Evolutionary conservation across 305 asterid genomes (phyloP).

Genomic region (Rubia balearica): DNA sequence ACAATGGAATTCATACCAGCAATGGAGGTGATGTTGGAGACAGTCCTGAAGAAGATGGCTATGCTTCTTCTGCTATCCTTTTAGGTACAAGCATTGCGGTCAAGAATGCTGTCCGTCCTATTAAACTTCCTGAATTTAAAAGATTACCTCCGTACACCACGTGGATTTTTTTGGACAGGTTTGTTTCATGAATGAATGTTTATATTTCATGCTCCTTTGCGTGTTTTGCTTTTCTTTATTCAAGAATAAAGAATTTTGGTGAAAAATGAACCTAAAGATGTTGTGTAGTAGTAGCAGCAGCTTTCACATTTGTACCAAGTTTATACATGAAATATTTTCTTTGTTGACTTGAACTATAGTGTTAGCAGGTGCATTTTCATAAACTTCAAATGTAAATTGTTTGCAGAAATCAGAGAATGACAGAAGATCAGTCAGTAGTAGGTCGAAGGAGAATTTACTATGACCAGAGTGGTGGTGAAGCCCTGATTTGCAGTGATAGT

Average conservation of each 20-base stretch:
- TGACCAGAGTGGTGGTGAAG: slow-evolving; percentile 88
- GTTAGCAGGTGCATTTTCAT: background rate
- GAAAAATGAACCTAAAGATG: too few species aligned
- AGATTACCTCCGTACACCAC: slow-evolving; percentile 74
- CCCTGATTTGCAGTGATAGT: slow-evolving; percentile 92
- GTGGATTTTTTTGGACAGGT: slow-evolving; percentile 90
- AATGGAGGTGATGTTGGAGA: slow-evolving; percentile 60
- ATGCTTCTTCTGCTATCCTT: slow-evolving; percentile 75
- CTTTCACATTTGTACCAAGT: too few species aligned
- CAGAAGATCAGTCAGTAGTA: slow-evolving; percentile 91
- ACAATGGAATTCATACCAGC: slow-evolving; percentile 60
- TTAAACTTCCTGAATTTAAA: slow-evolving; percentile 62
- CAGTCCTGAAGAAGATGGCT: slow-evolving; percentile 74
- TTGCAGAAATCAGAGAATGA: slow-evolving; percentile 90
- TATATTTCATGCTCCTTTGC: too few species aligned
- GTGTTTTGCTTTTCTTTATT: too few species aligned
- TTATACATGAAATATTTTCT: too few species aligned
- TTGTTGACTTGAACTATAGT: background rate
- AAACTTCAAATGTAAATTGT: background rate
- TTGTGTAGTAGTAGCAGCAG: too few species aligned
- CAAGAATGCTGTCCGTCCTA: slow-evolving; percentile 91
- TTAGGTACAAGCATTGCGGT: slow-evolving; percentile 84
- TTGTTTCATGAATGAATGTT: slow-evolving; percentile 15
- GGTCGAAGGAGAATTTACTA: slow-evolving; percentile 97
- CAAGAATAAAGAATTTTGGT: too few species aligned